These are phyloP conservation scores for Trifolium subterraneum DNA, from an alignment of 306 rosid genomes.

Conservation along the genomic window DNA sequence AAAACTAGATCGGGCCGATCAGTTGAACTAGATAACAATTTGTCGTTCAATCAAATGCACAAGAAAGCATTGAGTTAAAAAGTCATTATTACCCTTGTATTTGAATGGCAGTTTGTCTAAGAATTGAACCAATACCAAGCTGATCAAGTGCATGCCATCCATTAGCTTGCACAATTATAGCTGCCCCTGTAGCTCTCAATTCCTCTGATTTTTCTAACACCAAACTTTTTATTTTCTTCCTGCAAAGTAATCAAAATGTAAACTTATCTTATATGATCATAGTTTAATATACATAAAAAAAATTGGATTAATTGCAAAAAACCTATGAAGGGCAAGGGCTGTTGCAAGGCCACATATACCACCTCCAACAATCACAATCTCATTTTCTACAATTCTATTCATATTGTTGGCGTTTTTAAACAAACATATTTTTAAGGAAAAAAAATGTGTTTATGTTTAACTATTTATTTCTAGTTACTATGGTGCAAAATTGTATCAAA, in stretches of 20 bases:
- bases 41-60: no score
- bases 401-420: slow-evolving; percentile 33
- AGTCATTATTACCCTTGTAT: slow-evolving; percentile 45
- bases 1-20: no score
- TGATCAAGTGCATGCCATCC: slow-evolving; percentile 70
- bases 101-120: slow-evolving; percentile 50
- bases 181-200: slow-evolving; percentile 53
- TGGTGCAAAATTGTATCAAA: neutral
- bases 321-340: slow-evolving; percentile 75
- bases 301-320: neutral
- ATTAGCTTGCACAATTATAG: slow-evolving; percentile 52
- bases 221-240: slow-evolving; percentile 57
- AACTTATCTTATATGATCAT: neutral
- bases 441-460: neutral
- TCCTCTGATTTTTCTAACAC: slow-evolving; percentile 60
- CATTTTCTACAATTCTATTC: slow-evolving; percentile 40
- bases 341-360: slow-evolving; percentile 77
- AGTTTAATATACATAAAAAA: neutral
- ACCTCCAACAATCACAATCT: slow-evolving; percentile 65
- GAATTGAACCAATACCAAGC: slow-evolving; percentile 58
- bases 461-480: slow-evolving; percentile 4
- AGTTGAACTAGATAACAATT: no score
- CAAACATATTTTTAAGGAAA: neutral
- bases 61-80: neutral
- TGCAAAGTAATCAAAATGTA: slow-evolving; percentile 8